Percentiles rank a stretch among this genome's conserved stretches.
Conservation (phyloP, 83 land plant species). For the Picea abies region DNA sequence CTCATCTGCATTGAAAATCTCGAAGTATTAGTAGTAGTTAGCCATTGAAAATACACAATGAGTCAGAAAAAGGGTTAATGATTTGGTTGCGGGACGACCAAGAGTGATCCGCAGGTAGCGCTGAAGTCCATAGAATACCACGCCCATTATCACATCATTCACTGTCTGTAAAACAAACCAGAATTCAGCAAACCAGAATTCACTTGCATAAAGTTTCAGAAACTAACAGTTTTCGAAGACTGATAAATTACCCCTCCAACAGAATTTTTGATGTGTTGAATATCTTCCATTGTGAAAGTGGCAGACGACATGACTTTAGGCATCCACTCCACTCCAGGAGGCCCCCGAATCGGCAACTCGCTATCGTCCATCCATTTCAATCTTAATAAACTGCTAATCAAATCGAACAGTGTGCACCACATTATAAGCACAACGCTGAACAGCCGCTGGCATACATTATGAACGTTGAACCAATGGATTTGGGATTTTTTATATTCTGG, state of each 20-base stretch:
- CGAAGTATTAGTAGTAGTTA: no score
- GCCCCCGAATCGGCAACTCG: conserved; percentile 25
- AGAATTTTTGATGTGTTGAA: conserved; percentile 29
- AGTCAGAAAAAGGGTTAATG: not conserved
- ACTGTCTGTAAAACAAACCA: not conserved
- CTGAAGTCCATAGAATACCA: conserved; percentile 5
- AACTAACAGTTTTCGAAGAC: not conserved
- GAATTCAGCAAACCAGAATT: not conserved
- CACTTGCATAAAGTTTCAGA: not conserved
- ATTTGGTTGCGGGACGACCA: no score
- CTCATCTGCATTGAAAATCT: no score
- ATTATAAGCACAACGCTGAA: not conserved
- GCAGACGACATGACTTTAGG: conserved; percentile 27
- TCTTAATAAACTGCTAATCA: conserved; percentile 33
- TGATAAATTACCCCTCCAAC: conserved; percentile 37
- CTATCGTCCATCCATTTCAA: conserved; percentile 35
- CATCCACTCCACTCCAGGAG: conserved; percentile 26
- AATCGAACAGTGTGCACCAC: conserved; percentile 24
- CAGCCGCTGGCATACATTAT: not conserved
- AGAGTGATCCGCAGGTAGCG: not conserved
- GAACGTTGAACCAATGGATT: not conserved
- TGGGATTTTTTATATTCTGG: not conserved
- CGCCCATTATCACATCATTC: not conserved
- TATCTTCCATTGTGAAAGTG: conserved; percentile 29
- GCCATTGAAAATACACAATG: not conserved